These are phyloP conservation scores for Boechera divaricarpa DNA, from an alignment of 345 rosid genomes.

Conservation along the genomic window DNA sequence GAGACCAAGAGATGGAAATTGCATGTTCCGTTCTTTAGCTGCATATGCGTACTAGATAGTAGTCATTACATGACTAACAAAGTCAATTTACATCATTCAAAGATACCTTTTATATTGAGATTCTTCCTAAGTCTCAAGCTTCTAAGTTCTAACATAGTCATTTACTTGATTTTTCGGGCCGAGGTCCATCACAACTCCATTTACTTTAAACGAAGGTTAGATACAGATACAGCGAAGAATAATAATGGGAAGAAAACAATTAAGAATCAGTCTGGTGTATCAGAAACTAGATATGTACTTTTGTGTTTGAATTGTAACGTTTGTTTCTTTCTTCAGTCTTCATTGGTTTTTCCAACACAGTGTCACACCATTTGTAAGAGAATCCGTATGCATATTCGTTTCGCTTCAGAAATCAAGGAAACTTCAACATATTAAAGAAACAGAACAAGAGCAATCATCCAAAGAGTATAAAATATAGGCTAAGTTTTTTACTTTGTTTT, in stretches of 20 bases:
- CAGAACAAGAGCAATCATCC: background rate
- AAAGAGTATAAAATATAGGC: background rate
- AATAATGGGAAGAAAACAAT: background rate
- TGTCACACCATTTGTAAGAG: background rate
- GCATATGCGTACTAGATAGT: too few relatives aligned
- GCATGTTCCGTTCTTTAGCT: background rate
- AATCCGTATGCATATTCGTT: background rate
- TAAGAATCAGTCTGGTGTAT: background rate
- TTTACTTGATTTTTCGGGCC: background rate
- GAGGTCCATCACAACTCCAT: background rate
- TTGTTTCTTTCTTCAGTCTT: background rate
- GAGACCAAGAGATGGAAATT: background rate
- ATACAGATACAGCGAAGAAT: background rate
- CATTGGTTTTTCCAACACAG: background rate
- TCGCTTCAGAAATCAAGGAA: slow-evolving; percentile 6
- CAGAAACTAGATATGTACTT: background rate
- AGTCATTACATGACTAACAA: too few relatives aligned
- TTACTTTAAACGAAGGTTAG: background rate
- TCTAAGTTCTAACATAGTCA: background rate
- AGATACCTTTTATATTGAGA: background rate
- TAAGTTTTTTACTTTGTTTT: background rate
- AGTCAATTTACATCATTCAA: background rate
- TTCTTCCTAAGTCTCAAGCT: background rate
- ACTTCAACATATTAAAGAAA: background rate
- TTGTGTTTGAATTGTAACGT: slow-evolving; percentile 5